Base-by-base conservation (phyloP, 2,329 filamentous ascomycete species). In the Penicillium sp. region DNA sequence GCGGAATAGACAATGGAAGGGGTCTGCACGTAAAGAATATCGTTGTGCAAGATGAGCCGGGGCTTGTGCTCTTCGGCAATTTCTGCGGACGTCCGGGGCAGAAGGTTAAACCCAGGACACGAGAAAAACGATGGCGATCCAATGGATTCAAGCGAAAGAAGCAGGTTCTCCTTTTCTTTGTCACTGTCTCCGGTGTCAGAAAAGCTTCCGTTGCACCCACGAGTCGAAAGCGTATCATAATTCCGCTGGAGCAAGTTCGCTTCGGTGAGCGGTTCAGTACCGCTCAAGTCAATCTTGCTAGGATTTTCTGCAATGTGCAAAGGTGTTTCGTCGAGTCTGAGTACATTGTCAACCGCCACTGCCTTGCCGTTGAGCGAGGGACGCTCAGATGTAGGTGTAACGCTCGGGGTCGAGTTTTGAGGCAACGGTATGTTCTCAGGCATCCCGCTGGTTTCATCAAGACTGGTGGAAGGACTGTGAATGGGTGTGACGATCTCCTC, bases 1-100 rank as follows among this genome's bases (percentile, higher is more conserved):
- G 54, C 61, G 7, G 57, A 39, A 8, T 54, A 50, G 10, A 60
- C 20, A 7, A 50, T 56, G 3, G 44, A 43, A 8, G 66, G 53
- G 29, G 56, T 63, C 39, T 50, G 55, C 3, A 72, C 14, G 16
- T 57, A 50, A 29, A 72, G 53, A 9, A 64, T 56, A 4, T 55
- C 61, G 18, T 66, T 53, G 8, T 54, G 10, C 14, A 67, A 11
- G 14, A 58, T 34, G 4, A 70, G 44, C 14, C n/a, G 53, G 44
- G 39, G 59, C 44, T 22, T 47, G 3, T 44, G 9, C 10, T 31
- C 18, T n/a, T 20, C 20, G 26, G n/a, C 26, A 4, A 18, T 7
- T 10, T 45, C 39, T 7, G 20, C 14, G 24, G 34, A 4, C 13
- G 37, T 43, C 38, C 16, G 11, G n/a, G 53, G 37, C 26, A 39